Evolutionary conservation across 192 early-diverging fungal species (phyloP).

Genomic region (Cetraspora pellucida): DNA sequence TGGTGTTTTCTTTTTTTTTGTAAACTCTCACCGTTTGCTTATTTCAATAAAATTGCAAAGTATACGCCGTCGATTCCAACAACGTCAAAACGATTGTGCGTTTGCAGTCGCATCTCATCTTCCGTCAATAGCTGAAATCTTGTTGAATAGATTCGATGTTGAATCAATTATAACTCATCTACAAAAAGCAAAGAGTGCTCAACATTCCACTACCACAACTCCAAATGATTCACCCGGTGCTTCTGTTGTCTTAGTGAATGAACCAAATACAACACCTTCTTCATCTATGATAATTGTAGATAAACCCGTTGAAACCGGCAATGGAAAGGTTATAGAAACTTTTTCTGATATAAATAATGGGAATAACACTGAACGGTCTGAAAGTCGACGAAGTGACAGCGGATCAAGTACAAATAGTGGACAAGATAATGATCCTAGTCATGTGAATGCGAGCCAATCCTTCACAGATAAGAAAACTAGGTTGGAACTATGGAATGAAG

Average conservation of each 20-base stretch:
- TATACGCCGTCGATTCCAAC: conserved; percentile 87
- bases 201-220: neutral
- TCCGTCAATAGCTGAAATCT: conserved; percentile 76
- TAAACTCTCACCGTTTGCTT: conserved; percentile 15
- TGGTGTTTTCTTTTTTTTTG: neutral
- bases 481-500: conserved; percentile 82
- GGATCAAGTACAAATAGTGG: neutral
- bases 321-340: conserved; percentile 3
- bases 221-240: neutral
- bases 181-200: conserved; percentile 50
- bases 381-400: neutral
- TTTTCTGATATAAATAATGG: neutral
- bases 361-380: conserved; percentile 5
- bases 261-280: conserved; percentile 13
- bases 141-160: conserved; percentile 78
- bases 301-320: neutral
- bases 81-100: conserved; percentile 90
- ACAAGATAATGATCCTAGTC: neutral
- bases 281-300: conserved; percentile 6
- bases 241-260: conserved; percentile 24
- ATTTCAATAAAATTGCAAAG: conserved; percentile 49
- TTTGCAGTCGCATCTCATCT: conserved; percentile 84
- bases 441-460: conserved; percentile 2
- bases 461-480: conserved; percentile 54
- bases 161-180: conserved; percentile 70